phyloP scores from a whole-genome alignment of 1,284 basidiomycete species.

The Ceratobasidium theobromae region DNA sequence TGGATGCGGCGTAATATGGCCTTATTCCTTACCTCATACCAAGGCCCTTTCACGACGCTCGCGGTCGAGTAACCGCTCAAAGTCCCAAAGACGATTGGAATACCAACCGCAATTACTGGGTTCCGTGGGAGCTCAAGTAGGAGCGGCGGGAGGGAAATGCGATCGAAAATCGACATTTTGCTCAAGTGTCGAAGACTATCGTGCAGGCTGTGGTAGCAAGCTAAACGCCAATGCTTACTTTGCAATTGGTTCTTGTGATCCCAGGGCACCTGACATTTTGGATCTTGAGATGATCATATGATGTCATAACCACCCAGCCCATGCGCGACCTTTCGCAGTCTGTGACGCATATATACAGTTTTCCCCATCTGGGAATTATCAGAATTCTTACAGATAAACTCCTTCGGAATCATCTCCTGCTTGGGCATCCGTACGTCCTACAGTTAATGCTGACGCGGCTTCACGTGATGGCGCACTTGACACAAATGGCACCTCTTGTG shows the following conservation, averaged over 20 bases:
- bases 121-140: constrained; percentile 61
- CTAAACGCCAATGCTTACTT: neutral
- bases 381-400: neutral
- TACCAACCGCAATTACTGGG: constrained; percentile 60
- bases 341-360: constrained; percentile 8
- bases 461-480: neutral
- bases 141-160: constrained; percentile 48
- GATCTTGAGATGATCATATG: neutral
- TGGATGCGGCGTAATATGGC: neutral
- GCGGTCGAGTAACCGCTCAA: constrained; percentile 55
- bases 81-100: constrained; percentile 61
- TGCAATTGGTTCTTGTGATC: neutral
- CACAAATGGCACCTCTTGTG: neutral
- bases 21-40: constrained; percentile 56
- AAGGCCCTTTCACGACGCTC: constrained; percentile 52
- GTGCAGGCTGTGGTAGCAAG: neutral
- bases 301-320: constrained; percentile 19
- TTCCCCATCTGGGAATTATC: neutral
- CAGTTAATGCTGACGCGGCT: constrained; percentile 4
- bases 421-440: neutral
- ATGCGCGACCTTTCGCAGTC: neutral
- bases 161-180: constrained; percentile 40
- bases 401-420: neutral
- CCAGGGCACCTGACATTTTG: neutral
- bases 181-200: constrained; percentile 31